Conservation (phyloP, 192 early-diverging fungal genomes). For the Gigaspora rosea region DNA sequence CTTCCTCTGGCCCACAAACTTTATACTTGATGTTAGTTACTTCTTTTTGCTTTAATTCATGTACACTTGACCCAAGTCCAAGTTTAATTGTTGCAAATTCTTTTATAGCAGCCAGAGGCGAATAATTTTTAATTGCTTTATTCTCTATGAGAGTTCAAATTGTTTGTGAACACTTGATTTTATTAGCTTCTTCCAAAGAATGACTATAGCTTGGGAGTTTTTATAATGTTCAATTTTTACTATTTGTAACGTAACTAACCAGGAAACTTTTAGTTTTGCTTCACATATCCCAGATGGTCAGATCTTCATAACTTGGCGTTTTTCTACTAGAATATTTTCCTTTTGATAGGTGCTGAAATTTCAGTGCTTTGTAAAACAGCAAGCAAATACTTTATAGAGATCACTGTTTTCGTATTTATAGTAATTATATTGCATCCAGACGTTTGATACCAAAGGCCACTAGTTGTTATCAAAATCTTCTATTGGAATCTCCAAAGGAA, state of each 20-base stretch:
- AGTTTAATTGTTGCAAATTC: background rate
- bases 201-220: background rate
- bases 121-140: slow-evolving; percentile 6
- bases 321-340: background rate
- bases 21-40: slow-evolving; percentile 6
- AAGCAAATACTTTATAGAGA: background rate
- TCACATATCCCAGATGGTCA: background rate
- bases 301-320: background rate
- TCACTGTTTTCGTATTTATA: slow-evolving; percentile 4
- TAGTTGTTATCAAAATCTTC: background rate
- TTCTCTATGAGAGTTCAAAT: background rate
- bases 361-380: background rate
- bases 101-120: background rate
- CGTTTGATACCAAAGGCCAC: background rate
- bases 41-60: background rate
- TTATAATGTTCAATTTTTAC: slow-evolving; percentile 3
- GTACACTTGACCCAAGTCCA: background rate
- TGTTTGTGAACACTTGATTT: background rate
- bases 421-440: background rate
- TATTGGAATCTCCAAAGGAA: background rate
- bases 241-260: background rate
- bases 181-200: slow-evolving; percentile 6
- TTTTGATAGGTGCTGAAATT: background rate
- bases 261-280: background rate
- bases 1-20: background rate